These are phyloP conservation scores for Zygnema circumcarinatum DNA, from an alignment of 139 green algal species.

Conservation along the genomic window DNA sequence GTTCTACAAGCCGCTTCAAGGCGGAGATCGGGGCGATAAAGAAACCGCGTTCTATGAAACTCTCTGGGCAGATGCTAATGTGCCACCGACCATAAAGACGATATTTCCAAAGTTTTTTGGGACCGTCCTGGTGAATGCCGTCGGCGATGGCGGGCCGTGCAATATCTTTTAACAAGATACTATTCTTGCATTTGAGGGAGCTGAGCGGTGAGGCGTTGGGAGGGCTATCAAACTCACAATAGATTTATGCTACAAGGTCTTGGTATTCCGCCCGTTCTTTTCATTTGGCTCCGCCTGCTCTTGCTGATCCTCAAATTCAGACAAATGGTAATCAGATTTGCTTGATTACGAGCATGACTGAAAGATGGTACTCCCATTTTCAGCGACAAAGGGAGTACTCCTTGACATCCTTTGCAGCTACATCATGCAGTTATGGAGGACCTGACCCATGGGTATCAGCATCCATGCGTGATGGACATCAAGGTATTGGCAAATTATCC, in stretches of 20 bases:
- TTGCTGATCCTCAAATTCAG: too few relatives aligned
- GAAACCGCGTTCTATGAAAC: constrained; percentile 34
- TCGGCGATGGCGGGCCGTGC: not conserved
- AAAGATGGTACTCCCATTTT: too few relatives aligned
- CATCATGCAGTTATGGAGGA: constrained; percentile 46
- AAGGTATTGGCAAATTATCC: constrained; percentile 23
- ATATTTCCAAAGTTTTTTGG: constrained; percentile 25
- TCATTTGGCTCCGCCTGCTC: too few relatives aligned
- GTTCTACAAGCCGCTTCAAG: constrained; percentile 48
- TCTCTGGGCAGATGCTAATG: constrained; percentile 5
- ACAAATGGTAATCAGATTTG: too few relatives aligned
- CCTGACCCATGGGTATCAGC: constrained; percentile 23
- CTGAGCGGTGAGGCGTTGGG: too few relatives aligned
- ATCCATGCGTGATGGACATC: constrained; percentile 43
- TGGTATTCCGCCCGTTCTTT: too few relatives aligned
- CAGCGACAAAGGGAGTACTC: not conserved
- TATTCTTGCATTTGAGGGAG: too few relatives aligned
- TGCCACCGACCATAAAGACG: constrained; percentile 15
- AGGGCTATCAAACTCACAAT: too few relatives aligned
- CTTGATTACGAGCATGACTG: too few relatives aligned
- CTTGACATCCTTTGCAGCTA: not conserved
- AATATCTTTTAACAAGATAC: constrained; percentile 23
- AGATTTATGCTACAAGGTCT: too few relatives aligned
- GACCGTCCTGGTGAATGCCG: not conserved
- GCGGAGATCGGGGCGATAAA: constrained; percentile 30